A percentile compares a stretch with the other conserved stretches of the same genome.
Conservation (phyloP, 1,139 yeast species). For the Meyerozyma elateridarum region DNA sequence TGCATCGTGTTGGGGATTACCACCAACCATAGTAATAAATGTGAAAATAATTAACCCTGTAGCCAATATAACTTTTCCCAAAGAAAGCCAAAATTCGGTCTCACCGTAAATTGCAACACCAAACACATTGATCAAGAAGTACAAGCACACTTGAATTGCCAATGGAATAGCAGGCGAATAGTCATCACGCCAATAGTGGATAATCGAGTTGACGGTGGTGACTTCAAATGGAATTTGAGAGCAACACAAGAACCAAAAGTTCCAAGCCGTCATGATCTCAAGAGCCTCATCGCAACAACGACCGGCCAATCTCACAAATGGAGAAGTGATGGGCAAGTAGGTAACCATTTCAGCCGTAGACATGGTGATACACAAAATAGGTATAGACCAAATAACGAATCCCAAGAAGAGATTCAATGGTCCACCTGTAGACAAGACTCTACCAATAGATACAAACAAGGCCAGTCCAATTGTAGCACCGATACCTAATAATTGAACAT, state of each 20-base stretch:
- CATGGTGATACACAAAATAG: slow-evolving; percentile 13
- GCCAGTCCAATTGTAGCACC: slow-evolving; percentile 11
- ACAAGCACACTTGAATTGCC: slow-evolving; percentile 4
- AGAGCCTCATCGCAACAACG: slow-evolving; percentile 14
- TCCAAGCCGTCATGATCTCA: slow-evolving; percentile 15
- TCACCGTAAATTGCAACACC: slow-evolving; percentile 6
- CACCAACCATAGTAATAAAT: slow-evolving; percentile 19
- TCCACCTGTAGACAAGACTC: slow-evolving; percentile 11
- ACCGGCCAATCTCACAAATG: slow-evolving; percentile 15
- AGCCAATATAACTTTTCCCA: slow-evolving; percentile 11
- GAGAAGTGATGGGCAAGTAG: slow-evolving; percentile 14
- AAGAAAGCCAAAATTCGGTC: slow-evolving; percentile 6
- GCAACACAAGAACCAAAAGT: slow-evolving; percentile 16
- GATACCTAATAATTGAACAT: slow-evolving; percentile 15
- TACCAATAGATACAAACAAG: slow-evolving; percentile 14
- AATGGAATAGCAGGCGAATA: slow-evolving; percentile 6
- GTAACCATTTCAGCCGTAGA: slow-evolving; percentile 14
- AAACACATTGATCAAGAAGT: slow-evolving; percentile 5
- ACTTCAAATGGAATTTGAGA: slow-evolving; percentile 17
- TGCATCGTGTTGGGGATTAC: slow-evolving; percentile 18
- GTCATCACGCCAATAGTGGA: slow-evolving; percentile 10
- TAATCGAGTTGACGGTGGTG: slow-evolving; percentile 12
- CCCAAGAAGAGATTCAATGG: slow-evolving; percentile 4
- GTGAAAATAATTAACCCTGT: slow-evolving; percentile 16
- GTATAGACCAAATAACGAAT: slow-evolving; percentile 6